A percentile compares a stretch with the other conserved stretches of the same genome.
These are phyloP conservation scores for Penicillium sp. DNA, from an alignment of 2,329 filamentous ascomycete genomes.

Conservation along the genomic window DNA sequence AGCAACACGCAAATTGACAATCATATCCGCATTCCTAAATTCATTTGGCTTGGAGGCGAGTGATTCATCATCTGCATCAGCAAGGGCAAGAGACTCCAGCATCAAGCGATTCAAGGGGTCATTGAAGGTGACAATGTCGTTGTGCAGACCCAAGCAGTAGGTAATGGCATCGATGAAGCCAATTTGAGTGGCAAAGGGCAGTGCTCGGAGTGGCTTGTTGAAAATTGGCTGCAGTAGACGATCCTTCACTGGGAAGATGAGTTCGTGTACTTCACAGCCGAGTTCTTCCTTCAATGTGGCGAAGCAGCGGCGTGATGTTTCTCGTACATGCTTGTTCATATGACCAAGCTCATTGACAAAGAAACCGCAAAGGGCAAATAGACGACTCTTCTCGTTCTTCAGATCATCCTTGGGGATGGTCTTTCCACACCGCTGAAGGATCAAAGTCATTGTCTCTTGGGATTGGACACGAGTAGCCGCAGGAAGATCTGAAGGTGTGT, in stretches of 20 bases:
- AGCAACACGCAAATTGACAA: slow-evolving; percentile 86
- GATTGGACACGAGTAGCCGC: slow-evolving; percentile 83
- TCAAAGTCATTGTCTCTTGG: slow-evolving; percentile 76
- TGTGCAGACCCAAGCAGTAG: slow-evolving; percentile 86
- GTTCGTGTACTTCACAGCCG: slow-evolving; percentile 77
- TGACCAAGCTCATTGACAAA: slow-evolving; percentile 88
- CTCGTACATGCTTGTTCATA: slow-evolving; percentile 92
- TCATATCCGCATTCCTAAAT: slow-evolving; percentile 92
- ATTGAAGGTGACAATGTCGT: slow-evolving; percentile 87
- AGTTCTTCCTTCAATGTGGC: slow-evolving; percentile 78
- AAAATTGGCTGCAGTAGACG: slow-evolving; percentile 88
- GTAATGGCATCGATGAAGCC: slow-evolving; percentile 98
- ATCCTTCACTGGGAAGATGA: slow-evolving; percentile 88
- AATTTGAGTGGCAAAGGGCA: slow-evolving; percentile 94
- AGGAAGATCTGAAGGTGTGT: slow-evolving; percentile 91
- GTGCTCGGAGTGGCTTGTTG: slow-evolving; percentile 86
- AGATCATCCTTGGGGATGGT: slow-evolving; percentile 78
- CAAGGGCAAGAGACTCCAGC: slow-evolving; percentile 89
- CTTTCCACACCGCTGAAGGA: slow-evolving; percentile 77
- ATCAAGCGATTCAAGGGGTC: slow-evolving; percentile 86
- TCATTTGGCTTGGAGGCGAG: slow-evolving; percentile 90
- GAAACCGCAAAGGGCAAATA: slow-evolving; percentile 77
- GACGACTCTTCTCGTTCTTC: slow-evolving; percentile 63
- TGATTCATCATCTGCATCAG: slow-evolving; percentile 91
- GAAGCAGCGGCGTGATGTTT: slow-evolving; percentile 79